Conservation (phyloP, 2,329 filamentous ascomycete species). For the Reticulascus tulasneorum region DNA sequence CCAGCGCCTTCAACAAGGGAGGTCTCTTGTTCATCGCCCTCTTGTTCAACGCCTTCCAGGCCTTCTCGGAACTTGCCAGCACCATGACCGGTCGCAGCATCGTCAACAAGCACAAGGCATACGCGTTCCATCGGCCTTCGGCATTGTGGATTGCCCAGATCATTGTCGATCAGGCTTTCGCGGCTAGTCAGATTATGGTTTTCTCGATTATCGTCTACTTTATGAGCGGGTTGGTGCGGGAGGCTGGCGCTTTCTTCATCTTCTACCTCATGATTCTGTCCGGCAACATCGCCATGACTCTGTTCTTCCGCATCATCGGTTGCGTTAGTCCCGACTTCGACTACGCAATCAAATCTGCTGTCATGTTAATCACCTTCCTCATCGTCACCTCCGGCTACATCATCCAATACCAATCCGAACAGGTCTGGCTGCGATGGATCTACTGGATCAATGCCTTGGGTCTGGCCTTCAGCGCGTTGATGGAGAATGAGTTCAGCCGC, state of each 20-base stretch:
- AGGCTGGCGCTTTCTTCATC: conserved; percentile 73
- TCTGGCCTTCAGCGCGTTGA: conserved; percentile 70
- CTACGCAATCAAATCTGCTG: conserved; percentile 78
- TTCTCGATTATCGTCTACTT: conserved; percentile 78
- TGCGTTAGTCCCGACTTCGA: conserved; percentile 78
- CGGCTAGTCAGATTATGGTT: conserved; percentile 64
- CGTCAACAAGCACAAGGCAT: conserved; percentile 80
- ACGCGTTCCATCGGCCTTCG: conserved; percentile 77
- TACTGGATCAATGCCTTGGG: conserved; percentile 74
- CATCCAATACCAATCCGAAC: conserved; percentile 72
- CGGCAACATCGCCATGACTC: conserved; percentile 68
- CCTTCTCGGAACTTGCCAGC: conserved; percentile 71
- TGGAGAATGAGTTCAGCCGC: conserved; percentile 80
- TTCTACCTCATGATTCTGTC: conserved; percentile 69
- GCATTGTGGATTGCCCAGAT: conserved; percentile 83
- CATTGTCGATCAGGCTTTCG: conserved; percentile 70
- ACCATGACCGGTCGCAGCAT: conserved; percentile 75
- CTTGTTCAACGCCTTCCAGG: conserved; percentile 83
- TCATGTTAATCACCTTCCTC: conserved; percentile 76
- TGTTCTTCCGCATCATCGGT: conserved; percentile 73
- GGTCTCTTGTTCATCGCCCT: conserved; percentile 77
- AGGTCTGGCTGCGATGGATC: conserved; percentile 77
- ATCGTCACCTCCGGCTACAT: conserved; percentile 78
- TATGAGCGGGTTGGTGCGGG: conserved; percentile 65
- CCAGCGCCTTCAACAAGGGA: conserved; percentile 75